A percentile compares a stretch with the other conserved stretches of the same genome.
Conservation (phyloP, 306 rosid species). For the Delonix regia region DNA sequence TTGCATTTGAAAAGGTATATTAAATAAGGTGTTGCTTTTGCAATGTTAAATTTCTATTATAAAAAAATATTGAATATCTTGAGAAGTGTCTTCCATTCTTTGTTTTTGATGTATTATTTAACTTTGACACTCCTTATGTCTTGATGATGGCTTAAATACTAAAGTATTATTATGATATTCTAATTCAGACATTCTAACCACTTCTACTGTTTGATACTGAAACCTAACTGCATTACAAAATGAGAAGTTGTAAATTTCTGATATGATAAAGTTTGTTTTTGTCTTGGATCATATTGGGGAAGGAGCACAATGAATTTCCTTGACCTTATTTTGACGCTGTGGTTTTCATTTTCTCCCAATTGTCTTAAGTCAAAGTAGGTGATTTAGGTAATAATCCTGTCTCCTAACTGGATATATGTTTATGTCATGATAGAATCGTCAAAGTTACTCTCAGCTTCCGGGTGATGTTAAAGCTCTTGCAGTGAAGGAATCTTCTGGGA, state of each 20-base stretch:
- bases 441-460: conserved; percentile 69
- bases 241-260: conserved; percentile 14
- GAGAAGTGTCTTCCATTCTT: conserved; percentile 5
- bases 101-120: conserved; percentile 18
- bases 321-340: conserved; percentile 17
- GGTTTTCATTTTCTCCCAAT: background rate
- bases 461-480: conserved; percentile 62
- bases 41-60: conserved; percentile 6
- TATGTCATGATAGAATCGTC: conserved; percentile 72
- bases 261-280: background rate
- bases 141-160: background rate
- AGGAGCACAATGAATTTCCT: conserved; percentile 15
- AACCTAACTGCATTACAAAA: conserved; percentile 3
- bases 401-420: conserved; percentile 24
- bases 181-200: conserved; percentile 11
- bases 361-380: conserved; percentile 7
- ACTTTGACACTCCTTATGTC: background rate
- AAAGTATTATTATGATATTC: conserved; percentile 1
- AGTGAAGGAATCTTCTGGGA: conserved; percentile 60
- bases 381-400: background rate
- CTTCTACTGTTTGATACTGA: conserved; percentile 14
- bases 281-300: background rate
- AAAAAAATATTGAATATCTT: background rate
- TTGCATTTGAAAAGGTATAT: conserved; percentile 95
- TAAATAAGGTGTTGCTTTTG: background rate